Conservation (phyloP, 192 early-diverging fungal species). For the Backusella circina region DNA sequence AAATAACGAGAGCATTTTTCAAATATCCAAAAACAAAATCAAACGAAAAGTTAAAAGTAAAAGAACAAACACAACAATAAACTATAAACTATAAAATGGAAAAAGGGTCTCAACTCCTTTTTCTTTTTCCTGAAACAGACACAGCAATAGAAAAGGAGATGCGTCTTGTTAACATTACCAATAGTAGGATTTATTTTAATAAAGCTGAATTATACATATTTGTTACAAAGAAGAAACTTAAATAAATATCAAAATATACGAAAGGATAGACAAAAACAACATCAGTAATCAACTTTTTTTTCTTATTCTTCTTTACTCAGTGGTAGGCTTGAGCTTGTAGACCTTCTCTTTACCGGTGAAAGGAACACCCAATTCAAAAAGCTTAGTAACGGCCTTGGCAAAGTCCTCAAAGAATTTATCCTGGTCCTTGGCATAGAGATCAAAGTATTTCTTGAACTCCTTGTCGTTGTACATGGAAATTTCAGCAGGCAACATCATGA, state of each 20-base stretch:
- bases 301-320: slow-evolving; percentile 29
- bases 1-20: not conserved
- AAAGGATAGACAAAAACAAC: not conserved
- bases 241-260: not conserved
- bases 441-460: slow-evolving; percentile 71
- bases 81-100: not conserved
- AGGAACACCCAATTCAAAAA: slow-evolving; percentile 82
- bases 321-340: slow-evolving; percentile 64
- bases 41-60: not conserved
- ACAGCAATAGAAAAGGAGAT: not conserved
- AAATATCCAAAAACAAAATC: not conserved
- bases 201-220: not conserved
- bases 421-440: slow-evolving; percentile 85
- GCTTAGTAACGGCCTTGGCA: slow-evolving; percentile 75
- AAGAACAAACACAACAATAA: not conserved
- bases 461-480: slow-evolving; percentile 54
- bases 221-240: not conserved
- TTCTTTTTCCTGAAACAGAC: not conserved
- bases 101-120: not conserved
- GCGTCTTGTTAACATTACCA: not conserved
- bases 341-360: slow-evolving; percentile 63
- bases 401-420: slow-evolving; percentile 92
- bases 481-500: slow-evolving; percentile 67
- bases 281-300: not conserved
- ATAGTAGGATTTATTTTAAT: not conserved